Evolutionary conservation across 2,329 filamentous ascomycete genomes (phyloP).

Genomic region (Purpureocillium lavendulum): DNA sequence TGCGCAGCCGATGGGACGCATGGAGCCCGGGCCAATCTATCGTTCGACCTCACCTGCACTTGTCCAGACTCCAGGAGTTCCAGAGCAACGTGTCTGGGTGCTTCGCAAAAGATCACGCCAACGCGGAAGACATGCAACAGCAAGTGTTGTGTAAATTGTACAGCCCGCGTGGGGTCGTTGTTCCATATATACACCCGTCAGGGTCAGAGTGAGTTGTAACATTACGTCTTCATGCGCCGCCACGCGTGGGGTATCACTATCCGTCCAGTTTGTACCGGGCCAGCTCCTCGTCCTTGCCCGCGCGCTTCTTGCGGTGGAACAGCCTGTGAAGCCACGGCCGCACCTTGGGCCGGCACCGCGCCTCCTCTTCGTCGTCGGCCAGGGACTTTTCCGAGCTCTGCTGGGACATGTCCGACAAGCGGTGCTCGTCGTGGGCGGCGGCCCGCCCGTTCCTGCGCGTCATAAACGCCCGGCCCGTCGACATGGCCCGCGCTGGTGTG

Average conservation of each 20-base stretch:
- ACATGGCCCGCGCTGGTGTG: slow-evolving; percentile 12
- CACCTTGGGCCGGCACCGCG: slow-evolving; percentile 4
- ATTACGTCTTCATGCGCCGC: background rate
- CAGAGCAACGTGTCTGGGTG: too few species aligned
- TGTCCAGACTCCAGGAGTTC: too few species aligned
- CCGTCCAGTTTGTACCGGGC: slow-evolving; percentile 1
- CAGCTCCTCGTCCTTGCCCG: background rate
- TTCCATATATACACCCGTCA: too few species aligned
- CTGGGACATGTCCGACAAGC: background rate
- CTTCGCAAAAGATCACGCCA: too few species aligned
- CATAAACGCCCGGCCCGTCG: slow-evolving; percentile 17
- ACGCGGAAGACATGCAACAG: too few species aligned
- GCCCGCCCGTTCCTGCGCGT: slow-evolving; percentile 10
- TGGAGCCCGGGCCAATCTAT: too few species aligned
- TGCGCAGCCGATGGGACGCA: too few species aligned
- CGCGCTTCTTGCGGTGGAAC: slow-evolving; percentile 3
- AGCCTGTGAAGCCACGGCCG: slow-evolving; percentile 10
- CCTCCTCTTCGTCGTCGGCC: background rate
- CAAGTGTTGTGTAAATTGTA: too few species aligned
- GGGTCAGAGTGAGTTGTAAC: too few species aligned
- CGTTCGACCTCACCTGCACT: too few species aligned
- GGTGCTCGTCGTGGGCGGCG: background rate
- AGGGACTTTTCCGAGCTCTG: background rate
- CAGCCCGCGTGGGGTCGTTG: too few species aligned
- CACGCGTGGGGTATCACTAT: background rate